Evolutionary conservation across 768 basidiomycete genomes (phyloP).

Genomic region (Myochromella boudieri): DNA sequence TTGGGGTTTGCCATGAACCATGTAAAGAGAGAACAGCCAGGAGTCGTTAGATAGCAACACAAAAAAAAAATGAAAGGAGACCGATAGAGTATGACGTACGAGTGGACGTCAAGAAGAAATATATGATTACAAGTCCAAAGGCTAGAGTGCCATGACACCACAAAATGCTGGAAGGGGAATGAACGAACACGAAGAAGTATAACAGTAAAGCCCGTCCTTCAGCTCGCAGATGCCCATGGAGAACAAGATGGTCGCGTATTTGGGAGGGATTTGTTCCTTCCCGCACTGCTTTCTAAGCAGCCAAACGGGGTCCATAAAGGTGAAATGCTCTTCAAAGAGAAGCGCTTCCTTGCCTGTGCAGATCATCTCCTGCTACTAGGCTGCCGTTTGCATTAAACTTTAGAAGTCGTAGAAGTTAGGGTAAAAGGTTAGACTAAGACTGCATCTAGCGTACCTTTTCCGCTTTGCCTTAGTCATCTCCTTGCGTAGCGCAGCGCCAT

Average conservation of each 20-base stretch:
- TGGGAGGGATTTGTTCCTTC: constrained; percentile 2
- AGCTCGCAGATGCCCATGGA: constrained; percentile 1
- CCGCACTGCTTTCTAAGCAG: constrained; percentile 13
- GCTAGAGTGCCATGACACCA: constrained; percentile 11
- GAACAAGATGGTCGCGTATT: constrained; percentile 1
- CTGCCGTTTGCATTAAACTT: constrained; percentile 21
- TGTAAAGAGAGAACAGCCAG: constrained; percentile 11
- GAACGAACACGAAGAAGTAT: constrained; percentile 8
- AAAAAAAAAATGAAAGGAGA: constrained; percentile 21
- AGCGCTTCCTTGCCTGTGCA: not conserved
- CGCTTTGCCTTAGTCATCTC: constrained; percentile 99
- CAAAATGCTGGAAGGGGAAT: constrained; percentile 4
- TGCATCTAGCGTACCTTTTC: constrained; percentile 62
- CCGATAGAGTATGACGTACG: constrained; percentile 17
- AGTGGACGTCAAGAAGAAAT: constrained; percentile 16
- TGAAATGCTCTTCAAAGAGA: not conserved
- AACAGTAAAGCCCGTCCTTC: constrained; percentile 13
- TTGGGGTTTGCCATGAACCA: constrained; percentile 14
- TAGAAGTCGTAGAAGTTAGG: not conserved
- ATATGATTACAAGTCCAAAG: constrained; percentile 43
- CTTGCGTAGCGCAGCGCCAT: constrained; percentile 91
- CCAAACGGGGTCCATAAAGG: constrained; percentile 3
- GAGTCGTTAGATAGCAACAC: constrained; percentile 39
- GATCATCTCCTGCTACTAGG: constrained; percentile 2
- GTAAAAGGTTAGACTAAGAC: not conserved